Percentiles rank a stretch among this genome's conserved stretches.
Conservation (phyloP, 2,329 filamentous ascomycete species). For the Stachybotrys chlorohalonatus region DNA sequence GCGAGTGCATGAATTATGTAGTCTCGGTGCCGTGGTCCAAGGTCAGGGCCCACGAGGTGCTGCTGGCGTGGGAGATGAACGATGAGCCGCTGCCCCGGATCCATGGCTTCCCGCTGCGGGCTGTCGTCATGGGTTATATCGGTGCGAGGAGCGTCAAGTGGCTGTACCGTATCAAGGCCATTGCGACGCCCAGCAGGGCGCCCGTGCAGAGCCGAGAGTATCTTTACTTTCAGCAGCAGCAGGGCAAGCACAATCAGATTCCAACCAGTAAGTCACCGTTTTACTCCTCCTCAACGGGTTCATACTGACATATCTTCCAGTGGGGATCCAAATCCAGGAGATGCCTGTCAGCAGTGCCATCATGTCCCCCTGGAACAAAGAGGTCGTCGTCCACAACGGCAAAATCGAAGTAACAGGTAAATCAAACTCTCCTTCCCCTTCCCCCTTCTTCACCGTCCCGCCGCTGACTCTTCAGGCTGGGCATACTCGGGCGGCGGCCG, state of each 20-base stretch:
- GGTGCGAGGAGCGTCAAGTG: conserved; percentile 57
- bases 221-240: conserved; percentile 59
- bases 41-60: conserved; percentile 56
- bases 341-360: conserved; percentile 63
- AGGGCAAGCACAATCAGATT: conserved; percentile 53
- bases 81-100: conserved; percentile 53
- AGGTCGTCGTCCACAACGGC: conserved; percentile 52
- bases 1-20: conserved; percentile 55
- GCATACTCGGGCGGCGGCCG: conserved; percentile 49
- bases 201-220: conserved; percentile 60
- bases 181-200: conserved; percentile 43
- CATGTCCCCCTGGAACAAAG: conserved; percentile 52
- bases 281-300: conserved; percentile 21
- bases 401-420: conserved; percentile 28
- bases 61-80: conserved; percentile 67
- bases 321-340: conserved; percentile 58
- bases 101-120: conserved; percentile 55
- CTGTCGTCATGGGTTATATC: conserved; percentile 57
- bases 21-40: conserved; percentile 60
- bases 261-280: background rate
- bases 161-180: conserved; percentile 54
- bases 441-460: background rate
- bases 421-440: background rate
- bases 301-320: conserved; percentile 33
- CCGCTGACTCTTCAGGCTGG: conserved; percentile 42